Base-by-base conservation (phyloP, 805 yeast species). In the Clavispora carvajalis region DNA sequence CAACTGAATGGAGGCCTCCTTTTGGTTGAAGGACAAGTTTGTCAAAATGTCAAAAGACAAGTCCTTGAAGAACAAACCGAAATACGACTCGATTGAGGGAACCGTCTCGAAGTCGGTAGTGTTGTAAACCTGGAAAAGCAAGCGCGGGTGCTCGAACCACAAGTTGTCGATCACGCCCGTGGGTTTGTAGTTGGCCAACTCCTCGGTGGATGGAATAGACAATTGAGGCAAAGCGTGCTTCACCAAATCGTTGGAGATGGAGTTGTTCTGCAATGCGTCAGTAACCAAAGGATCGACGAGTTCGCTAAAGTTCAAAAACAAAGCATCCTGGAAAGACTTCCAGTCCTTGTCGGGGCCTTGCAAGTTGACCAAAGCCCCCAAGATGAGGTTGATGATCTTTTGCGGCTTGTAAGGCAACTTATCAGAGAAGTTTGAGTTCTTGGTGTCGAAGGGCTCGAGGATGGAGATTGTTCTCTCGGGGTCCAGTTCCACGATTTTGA, bases 11-110 rank as follows among this genome's bases (percentile, higher is more conserved):
- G 95, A 81, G 8, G 87, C 95, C 48, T 86, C 93, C 34, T 77
- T 79, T 55, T 95, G 82, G 64, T 93, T 93, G 70, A 87, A 93
- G 49, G 90, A 95, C 67, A 91, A 66, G 50, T 83, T 79, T 45
- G 83, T 80, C 39, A 90, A 76, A 23, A 85, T 64, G 60, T 91
- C 97, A 37, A 76, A 74, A 25, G 82, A 70, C 24, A 86, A 66
- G 56, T 93, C 98, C 47, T 86, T 77, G 49, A 89, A 69, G 19
- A 91, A 57, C 40, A 86, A 65, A 1, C 71, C 71, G 21, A 55
- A 43, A 49, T 65, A 67, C 1, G 66, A 53, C n/a, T 62, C 61
- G 36, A 67, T 60, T 3, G 56, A 34, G 1, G 74, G 74, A 5
- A 69, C 68, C 0, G 96, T 86, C 39, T 79, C 82, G 38, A 85